Evolutionary conservation across 192 early-diverging fungal species (phyloP).

Genomic region (Backusella morwellensis): DNA sequence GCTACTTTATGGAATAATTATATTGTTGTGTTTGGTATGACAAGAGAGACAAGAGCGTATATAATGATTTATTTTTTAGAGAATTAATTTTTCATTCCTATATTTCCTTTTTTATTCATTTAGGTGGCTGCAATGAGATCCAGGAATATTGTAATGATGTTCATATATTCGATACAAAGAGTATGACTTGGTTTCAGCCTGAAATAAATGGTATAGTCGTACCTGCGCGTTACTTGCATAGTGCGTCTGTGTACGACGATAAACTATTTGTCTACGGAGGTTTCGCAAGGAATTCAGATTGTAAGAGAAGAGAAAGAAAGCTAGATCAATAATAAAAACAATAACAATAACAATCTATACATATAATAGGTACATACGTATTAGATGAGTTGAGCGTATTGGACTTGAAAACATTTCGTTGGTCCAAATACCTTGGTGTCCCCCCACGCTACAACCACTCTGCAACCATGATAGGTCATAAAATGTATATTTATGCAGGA

Average conservation of each 20-base stretch:
- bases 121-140: slow-evolving; percentile 54
- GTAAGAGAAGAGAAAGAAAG: slow-evolving; percentile 33
- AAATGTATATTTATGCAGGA: slow-evolving; percentile 63
- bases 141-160: slow-evolving; percentile 60
- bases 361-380: slow-evolving; percentile 46
- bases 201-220: slow-evolving; percentile 48
- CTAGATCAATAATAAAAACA: neutral
- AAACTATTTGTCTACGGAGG: slow-evolving; percentile 63
- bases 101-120: slow-evolving; percentile 1
- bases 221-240: slow-evolving; percentile 52
- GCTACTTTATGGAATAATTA: slow-evolving; percentile 55
- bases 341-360: neutral
- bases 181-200: slow-evolving; percentile 54
- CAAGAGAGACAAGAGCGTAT: neutral
- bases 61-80: neutral
- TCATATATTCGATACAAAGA: slow-evolving; percentile 55
- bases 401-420: slow-evolving; percentile 55
- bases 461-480: slow-evolving; percentile 46
- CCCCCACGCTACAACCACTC: slow-evolving; percentile 57
- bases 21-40: slow-evolving; percentile 55
- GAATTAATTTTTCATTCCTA: neutral
- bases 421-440: slow-evolving; percentile 47
- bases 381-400: slow-evolving; percentile 52
- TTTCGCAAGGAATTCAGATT: slow-evolving; percentile 54
- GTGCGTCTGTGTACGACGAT: slow-evolving; percentile 58